A percentile compares a stretch with the other conserved stretches of the same genome.
Conservation (phyloP, 2,329 filamentous ascomycete species). For the Neonectria neomacrospora region DNA sequence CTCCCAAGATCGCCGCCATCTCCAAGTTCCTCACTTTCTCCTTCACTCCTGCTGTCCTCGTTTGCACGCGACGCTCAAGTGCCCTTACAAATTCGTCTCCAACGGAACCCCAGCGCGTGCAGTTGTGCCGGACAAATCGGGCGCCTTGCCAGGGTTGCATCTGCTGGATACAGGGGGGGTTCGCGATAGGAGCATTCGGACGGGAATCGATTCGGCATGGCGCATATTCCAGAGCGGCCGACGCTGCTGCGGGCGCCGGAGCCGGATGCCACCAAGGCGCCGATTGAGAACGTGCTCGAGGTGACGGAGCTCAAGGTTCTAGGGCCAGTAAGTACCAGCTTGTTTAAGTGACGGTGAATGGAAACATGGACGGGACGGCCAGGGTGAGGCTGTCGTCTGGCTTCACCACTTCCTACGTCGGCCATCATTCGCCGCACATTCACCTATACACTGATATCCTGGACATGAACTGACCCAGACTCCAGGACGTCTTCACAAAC, state of each 20-base stretch:
- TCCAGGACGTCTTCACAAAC: conserved; percentile 92
- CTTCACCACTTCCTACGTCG: not conserved
- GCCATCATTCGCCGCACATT: not conserved
- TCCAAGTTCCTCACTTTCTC: not conserved
- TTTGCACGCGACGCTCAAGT: not conserved
- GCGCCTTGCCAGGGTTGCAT: not conserved
- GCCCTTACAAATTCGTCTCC: not conserved
- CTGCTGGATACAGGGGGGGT: not conserved
- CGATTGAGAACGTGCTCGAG: conserved; percentile 91
- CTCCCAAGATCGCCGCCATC: not conserved
- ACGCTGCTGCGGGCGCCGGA: conserved; percentile 75
- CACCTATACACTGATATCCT: not conserved
- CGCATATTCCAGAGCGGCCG: conserved; percentile 46
- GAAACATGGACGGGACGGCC: not conserved
- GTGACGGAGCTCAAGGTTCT: conserved; percentile 82
- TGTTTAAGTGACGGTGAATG: not conserved
- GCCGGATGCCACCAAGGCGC: conserved; percentile 75
- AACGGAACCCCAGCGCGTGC: not conserved
- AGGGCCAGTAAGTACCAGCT: conserved; percentile 69
- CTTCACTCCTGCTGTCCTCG: not conserved
- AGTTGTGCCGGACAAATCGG: not conserved
- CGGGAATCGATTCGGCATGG: conserved; percentile 15
- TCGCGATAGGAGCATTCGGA: not conserved
- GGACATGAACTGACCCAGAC: not conserved
- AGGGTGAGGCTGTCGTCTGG: not conserved